These are phyloP conservation scores for Xerocomellus chrysenteron DNA, from an alignment of 768 basidiomycete species.

Conservation along the genomic window DNA sequence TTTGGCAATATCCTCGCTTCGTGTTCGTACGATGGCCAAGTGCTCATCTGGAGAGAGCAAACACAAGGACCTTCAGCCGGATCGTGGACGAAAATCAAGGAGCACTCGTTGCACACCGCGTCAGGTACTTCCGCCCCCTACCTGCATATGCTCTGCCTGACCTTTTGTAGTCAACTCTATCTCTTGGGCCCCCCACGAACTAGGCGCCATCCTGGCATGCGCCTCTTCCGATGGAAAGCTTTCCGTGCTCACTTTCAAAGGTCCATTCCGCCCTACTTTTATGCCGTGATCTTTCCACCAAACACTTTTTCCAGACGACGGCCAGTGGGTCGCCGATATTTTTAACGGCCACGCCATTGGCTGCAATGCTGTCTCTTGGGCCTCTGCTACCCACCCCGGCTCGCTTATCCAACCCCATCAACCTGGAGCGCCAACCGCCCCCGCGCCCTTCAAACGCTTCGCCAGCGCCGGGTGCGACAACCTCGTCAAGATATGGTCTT, in stretches of 20 bases:
- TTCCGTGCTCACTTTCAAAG: slow-evolving; percentile 39
- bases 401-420: slow-evolving; percentile 75
- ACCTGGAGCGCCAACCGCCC: slow-evolving; percentile 33
- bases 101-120: slow-evolving; percentile 68
- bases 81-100: slow-evolving; percentile 92
- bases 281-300: slow-evolving; percentile 27
- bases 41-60: slow-evolving; percentile 98
- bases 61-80: slow-evolving; percentile 46
- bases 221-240: slow-evolving; percentile 97
- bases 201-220: slow-evolving; percentile 95
- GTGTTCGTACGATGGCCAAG: slow-evolving; percentile 98
- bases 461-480: slow-evolving; percentile 97
- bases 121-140: neutral
- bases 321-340: neutral
- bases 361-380: slow-evolving; percentile 98
- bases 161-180: neutral
- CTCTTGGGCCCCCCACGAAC: slow-evolving; percentile 98
- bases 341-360: slow-evolving; percentile 96
- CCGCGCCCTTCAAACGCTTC: slow-evolving; percentile 82
- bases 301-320: neutral
- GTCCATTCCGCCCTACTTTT: neutral
- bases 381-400: slow-evolving; percentile 85
- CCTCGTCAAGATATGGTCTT: slow-evolving; percentile 91
- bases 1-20: slow-evolving; percentile 96
- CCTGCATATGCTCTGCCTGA: neutral